Percentiles rank a stretch among this genome's conserved stretches.
These are phyloP conservation scores for Kuraishia molischiana DNA, from an alignment of 805 yeast species.

Conservation along the genomic window DNA sequence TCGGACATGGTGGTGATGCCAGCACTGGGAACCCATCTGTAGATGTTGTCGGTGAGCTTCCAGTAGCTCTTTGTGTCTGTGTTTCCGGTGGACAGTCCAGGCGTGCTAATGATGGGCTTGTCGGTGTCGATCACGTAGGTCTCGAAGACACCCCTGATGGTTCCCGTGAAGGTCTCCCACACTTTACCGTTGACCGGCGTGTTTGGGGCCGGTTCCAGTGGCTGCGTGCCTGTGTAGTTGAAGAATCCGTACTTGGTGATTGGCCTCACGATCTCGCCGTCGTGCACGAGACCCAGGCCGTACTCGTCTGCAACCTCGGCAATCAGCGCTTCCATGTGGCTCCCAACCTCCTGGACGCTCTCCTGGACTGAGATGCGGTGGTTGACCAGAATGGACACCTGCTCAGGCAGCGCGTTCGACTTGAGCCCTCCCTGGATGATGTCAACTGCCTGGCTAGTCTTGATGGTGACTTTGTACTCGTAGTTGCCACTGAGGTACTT, in stretches of 20 bases:
- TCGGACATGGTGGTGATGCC: constrained; percentile 14
- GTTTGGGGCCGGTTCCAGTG: constrained; percentile 34
- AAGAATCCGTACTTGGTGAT: constrained; percentile 14
- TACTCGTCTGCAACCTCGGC: constrained; percentile 32
- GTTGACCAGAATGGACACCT: constrained; percentile 42
- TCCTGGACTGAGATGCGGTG: constrained; percentile 57
- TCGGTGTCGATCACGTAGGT: constrained; percentile 23
- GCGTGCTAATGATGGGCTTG: constrained; percentile 30
- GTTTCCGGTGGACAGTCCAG: constrained; percentile 56
- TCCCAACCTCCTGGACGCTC: constrained; percentile 29
- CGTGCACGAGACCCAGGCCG: constrained; percentile 35
- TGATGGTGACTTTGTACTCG: constrained; percentile 26
- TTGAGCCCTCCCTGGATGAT: constrained; percentile 65
- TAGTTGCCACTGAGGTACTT: constrained; percentile 5
- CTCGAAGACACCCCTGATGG: constrained; percentile 52
- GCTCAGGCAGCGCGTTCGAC: constrained; percentile 70
- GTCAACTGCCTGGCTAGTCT: constrained; percentile 63
- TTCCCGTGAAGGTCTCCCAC: constrained; percentile 55
- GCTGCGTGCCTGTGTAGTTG: constrained; percentile 9
- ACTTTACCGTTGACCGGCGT: constrained; percentile 30
- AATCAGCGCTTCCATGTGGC: constrained; percentile 26
- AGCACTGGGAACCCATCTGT: constrained; percentile 43
- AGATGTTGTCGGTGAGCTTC: constrained; percentile 51
- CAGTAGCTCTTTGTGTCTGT: constrained; percentile 65
- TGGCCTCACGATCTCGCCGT: constrained; percentile 15